Evolutionary conservation across 495 filamentous ascomycete species (phyloP), one percentile per base, ranked within the genome.

Genomic region (Xylaria bambusicola): DNA sequence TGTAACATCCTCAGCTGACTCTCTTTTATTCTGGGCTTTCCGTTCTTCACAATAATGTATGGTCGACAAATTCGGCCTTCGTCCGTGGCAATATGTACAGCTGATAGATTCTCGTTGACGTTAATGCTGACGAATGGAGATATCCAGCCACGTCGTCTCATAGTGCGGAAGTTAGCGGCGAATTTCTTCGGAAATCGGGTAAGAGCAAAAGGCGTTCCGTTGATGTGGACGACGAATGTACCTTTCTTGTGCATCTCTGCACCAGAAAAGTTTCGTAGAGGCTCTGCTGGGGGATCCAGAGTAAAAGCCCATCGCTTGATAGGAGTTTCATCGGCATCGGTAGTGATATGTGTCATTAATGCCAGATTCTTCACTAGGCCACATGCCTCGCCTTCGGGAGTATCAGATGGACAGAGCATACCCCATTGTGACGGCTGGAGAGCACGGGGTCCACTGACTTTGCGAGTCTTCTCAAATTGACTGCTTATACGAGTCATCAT

Each of bases 401-500:
- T 99, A 79, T 99, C 94, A 8, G 94, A 93, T 1, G 91, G 87
- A 71, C 94, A 99, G 20, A 99, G 79, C 90, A 99, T 94, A 59
- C 94, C 94, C 73, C 96, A 99, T 61, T 98, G 92, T 0, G 95
- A 98, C 9, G 94, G 91, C 70, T 99, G 94, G 15, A 99, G 79
- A 9, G 95, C 94, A 80, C 94, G 86, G 65, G 94, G 94, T 54
- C 95, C 95, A 68, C 85, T 89, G 62, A 99, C 90, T 71, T 99
- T 99, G 63, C 94, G 78, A 2, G 93, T 97, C 80, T 98, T 98
- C 70, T 98, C 94, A 69, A 99, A 98, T 77, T 98, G 94, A 83
- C 90, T 95, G 76, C 86, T 93, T 64, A 98, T 98, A 65, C 94
- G 86, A 10, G 95, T 98, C 95, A 99, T 98, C 95, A 98, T 98